Evolutionary conservation across 768 basidiomycete genomes (phyloP), one percentile per base, ranked within the genome.

Genomic region (Sarcodon aspratus): DNA sequence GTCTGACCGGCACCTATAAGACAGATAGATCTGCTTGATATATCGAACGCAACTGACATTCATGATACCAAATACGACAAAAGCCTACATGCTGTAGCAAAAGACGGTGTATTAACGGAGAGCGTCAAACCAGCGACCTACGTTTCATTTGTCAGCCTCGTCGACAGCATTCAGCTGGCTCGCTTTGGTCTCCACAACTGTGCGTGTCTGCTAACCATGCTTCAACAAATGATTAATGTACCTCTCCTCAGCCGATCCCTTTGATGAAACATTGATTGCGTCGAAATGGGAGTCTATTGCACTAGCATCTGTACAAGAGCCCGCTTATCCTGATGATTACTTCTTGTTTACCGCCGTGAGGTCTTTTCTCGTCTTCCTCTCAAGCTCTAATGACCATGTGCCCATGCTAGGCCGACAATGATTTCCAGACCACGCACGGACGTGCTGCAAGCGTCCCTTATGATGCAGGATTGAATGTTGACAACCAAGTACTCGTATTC

Each of bases 231-330:
- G 47, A 13, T 34, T 33, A 45, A 31, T 27, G 33, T 27, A 45
- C 42, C n/a, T 34, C 52, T 21, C 15, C 3, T 3, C 45, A 79
- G 77, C 69, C 48, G 62, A 69, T 33, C 74, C 73, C 4, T 61
- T 69, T 48, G 73, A 80, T 52, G 52, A 65, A 33, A 75, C 72
- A 0, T 66, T 81, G n/a, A 73, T 85, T 45, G 72, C 73, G 51
- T 73, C 71, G 0, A 85, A 84, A 63, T 85, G 80, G 79, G 82
- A 85, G 56, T 78, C 75, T 1, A 65, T 81, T 11, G 75, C 79
- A 7, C 64, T 84, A 7, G 80, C 75, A 3, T 72, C 80, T 0
- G 71, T 71, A 15, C 58, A 67, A 9, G 79, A 79, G 51, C 61
- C 68, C 1, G 60, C 54, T 1, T 71, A 65, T 60, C 82, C 82